Base-by-base conservation (phyloP, 805 yeast genomes). In the Starmerella bombicola region DNA sequence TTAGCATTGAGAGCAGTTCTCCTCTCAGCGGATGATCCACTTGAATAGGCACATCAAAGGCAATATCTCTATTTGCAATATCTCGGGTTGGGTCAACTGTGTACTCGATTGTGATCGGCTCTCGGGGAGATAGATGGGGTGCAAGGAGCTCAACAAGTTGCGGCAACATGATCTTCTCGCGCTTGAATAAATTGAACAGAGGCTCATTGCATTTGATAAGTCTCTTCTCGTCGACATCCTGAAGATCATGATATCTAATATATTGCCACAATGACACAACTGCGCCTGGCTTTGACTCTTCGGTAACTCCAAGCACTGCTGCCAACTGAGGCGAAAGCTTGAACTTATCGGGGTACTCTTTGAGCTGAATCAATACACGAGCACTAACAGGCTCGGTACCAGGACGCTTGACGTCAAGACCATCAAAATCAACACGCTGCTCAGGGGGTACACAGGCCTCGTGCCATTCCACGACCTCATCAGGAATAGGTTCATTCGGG, bases 391-490 rank as follows among this genome's bases (percentile, higher is more conserved):
- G 76, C 43, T 68, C 69, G 19, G 67, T 62, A 2, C 97, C 97
- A 15, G 70, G 65, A 53, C 98, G 74, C 54, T 80, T 80, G 41
- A 91, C 73, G 56, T 86, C 96, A 42, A 91, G 62, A 1, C 93
- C 96, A 59, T 91, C 97, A 57, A 88, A 88, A 39, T 76, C 74
- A 0, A 70, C 71, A 13, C 52, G 52, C 37, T 52, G 55, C 42
- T 53, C 55, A 19, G 50, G 57, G 21, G 47, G 53, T 37, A 13
- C 48, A 25, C 50, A 37, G 3, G 50, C 65, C 50, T 79, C 86
- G 59, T 85, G 86, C 98, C 98, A 91, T 60, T 91, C 96, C 33
- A 88, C 74, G 12, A 80, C 62, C 53, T 54, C 56, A n/a, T 41
- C 47, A 7, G 22, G n/a, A 18, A 19, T 16, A 4, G 22, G 25